Conservation (phyloP, 345 rosid genomes). For the Combretum micranthum region DNA sequence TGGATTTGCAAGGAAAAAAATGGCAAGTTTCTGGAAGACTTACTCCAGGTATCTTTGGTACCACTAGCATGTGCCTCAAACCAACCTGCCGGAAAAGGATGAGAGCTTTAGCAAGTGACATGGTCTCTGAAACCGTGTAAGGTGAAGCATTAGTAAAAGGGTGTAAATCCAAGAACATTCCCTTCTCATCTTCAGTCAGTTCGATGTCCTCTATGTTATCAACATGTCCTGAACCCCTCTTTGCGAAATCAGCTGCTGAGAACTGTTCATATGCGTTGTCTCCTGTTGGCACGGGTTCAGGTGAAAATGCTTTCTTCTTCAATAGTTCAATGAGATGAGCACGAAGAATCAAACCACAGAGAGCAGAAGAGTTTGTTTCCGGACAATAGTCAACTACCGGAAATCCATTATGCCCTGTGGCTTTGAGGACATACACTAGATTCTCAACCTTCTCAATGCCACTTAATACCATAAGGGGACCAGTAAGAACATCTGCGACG, state of each 20-base stretch:
- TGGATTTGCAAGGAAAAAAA: slow-evolving; percentile 7
- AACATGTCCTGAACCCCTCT: slow-evolving; percentile 61
- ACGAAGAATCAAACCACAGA: slow-evolving; percentile 73
- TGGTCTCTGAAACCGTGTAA: slow-evolving; percentile 84
- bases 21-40: slow-evolving; percentile 10
- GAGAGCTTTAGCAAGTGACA: slow-evolving; percentile 90
- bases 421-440: slow-evolving; percentile 61
- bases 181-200: slow-evolving; percentile 73
- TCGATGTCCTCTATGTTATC: slow-evolving; percentile 60
- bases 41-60: slow-evolving; percentile 64
- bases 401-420: slow-evolving; percentile 74
- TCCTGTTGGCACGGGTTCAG: slow-evolving; percentile 29
- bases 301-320: slow-evolving; percentile 58
- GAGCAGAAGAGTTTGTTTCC: slow-evolving; percentile 33
- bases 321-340: slow-evolving; percentile 65
- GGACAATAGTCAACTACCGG: slow-evolving; percentile 74
- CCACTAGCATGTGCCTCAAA: slow-evolving; percentile 77
- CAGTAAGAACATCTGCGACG: slow-evolving; percentile 70
- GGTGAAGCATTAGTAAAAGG: slow-evolving; percentile 92
- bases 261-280: slow-evolving; percentile 34
- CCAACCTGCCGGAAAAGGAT: slow-evolving; percentile 82
- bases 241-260: slow-evolving; percentile 62
- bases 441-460: slow-evolving; percentile 76
- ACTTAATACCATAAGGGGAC: slow-evolving; percentile 62
- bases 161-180: slow-evolving; percentile 76